Evolutionary conservation across 441 rosid species (phyloP).

Genomic region (Erysimum cheiri): DNA sequence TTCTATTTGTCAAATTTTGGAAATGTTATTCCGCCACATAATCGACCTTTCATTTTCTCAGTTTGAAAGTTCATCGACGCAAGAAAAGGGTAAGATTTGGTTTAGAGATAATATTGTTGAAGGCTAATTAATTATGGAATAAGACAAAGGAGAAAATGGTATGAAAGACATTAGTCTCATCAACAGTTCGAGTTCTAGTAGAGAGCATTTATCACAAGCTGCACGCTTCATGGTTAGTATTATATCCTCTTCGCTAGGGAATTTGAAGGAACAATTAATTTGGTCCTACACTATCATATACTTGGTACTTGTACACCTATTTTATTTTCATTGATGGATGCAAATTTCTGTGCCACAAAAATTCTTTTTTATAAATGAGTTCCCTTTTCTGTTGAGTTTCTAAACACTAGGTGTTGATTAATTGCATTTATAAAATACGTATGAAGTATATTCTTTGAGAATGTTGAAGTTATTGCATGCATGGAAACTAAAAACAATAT

Average conservation of each 20-base stretch:
- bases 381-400: not conserved
- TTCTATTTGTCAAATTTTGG: not conserved
- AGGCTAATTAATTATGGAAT: conserved; percentile 34
- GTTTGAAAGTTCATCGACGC: conserved; percentile 1
- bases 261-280: conserved; percentile 18
- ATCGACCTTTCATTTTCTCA: not conserved
- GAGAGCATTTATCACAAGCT: conserved; percentile 42
- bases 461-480: conserved; percentile 14
- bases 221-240: conserved; percentile 45
- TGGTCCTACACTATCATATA: conserved; percentile 47
- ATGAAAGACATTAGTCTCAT: conserved; percentile 34
- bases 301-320: conserved; percentile 43
- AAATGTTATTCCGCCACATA: conserved; percentile 15
- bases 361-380: not conserved
- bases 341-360: conserved; percentile 36
- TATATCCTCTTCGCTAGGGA: conserved; percentile 43
- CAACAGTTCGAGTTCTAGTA: conserved; percentile 32
- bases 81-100: conserved; percentile 25
- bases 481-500: not conserved
- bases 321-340: conserved; percentile 16
- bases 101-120: not conserved
- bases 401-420: not conserved
- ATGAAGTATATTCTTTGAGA: not conserved
- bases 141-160: conserved; percentile 37
- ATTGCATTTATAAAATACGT: not conserved